These are phyloP conservation scores for Excoecaria cochinchinensis DNA, from an alignment of 345 rosid genomes.

Conservation along the genomic window DNA sequence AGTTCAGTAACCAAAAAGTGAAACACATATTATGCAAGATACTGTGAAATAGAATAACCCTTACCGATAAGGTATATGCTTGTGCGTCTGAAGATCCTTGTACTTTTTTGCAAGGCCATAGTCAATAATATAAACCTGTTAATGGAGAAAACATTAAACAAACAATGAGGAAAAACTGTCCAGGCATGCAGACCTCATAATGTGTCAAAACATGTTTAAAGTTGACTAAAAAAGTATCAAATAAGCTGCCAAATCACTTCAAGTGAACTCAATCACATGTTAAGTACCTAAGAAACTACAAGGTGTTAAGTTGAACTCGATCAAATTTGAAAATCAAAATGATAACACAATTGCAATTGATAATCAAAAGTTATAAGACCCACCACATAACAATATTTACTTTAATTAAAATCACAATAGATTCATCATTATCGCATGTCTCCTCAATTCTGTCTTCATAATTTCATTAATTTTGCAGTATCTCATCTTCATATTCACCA, in stretches of 20 bases:
- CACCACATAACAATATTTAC: background rate
- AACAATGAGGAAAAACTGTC: background rate
- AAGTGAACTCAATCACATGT: too few relatives aligned
- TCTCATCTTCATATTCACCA: background rate
- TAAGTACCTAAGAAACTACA: too few relatives aligned
- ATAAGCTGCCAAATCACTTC: background rate
- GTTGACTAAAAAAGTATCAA: background rate
- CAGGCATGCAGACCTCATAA: background rate
- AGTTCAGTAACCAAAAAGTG: background rate
- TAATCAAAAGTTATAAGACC: background rate
- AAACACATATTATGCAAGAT: background rate
- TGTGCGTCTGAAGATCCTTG: conserved; percentile 37
- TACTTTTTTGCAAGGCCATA: conserved; percentile 39
- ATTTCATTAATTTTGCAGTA: background rate
- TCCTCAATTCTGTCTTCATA: background rate
- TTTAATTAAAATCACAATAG: background rate
- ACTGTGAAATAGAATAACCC: background rate
- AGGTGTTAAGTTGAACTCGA: too few relatives aligned
- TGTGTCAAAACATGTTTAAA: background rate
- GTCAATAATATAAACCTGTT: conserved; percentile 35
- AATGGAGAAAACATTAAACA: background rate
- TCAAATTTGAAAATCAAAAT: too few relatives aligned
- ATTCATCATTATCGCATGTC: background rate
- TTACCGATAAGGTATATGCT: conserved; percentile 38
- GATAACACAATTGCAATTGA: background rate